These are phyloP conservation scores for Monilinia fructicola DNA, from an alignment of 2,329 filamentous ascomycete species.

Conservation along the genomic window DNA sequence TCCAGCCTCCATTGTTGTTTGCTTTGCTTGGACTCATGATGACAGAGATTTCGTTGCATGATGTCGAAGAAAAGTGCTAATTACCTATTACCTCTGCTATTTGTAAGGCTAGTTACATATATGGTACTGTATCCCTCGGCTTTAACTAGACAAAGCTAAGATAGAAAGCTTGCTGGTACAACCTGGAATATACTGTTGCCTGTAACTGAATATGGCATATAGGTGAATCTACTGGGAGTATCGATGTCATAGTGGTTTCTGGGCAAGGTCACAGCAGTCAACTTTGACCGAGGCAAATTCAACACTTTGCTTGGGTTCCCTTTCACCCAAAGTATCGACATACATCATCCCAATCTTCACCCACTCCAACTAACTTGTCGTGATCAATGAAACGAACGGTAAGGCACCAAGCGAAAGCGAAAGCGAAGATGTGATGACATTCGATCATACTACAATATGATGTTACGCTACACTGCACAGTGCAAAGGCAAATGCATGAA, in stretches of 20 bases:
- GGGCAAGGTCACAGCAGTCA: not conserved
- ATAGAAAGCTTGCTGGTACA: conserved; percentile 3
- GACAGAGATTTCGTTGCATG: conserved; percentile 10
- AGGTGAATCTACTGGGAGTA: conserved; percentile 1
- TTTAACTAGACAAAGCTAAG: conserved; percentile 1
- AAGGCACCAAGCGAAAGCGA: not conserved
- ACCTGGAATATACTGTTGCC: not conserved
- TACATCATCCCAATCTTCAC: not conserved
- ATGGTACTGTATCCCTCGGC: not conserved
- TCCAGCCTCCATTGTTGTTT: conserved; percentile 20
- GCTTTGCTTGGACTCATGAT: conserved; percentile 9
- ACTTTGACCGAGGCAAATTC: conserved; percentile 1
- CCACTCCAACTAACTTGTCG: not conserved
- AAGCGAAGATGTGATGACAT: conserved; percentile 7
- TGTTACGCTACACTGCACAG: conserved; percentile 10
- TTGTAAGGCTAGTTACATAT: not conserved
- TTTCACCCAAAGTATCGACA: too few species aligned
- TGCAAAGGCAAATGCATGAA: conserved; percentile 18
- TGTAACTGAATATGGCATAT: not conserved
- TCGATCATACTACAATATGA: conserved; percentile 6
- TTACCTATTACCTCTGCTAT: not conserved
- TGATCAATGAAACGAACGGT: not conserved
- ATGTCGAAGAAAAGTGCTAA: not conserved
- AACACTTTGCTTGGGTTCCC: not conserved
- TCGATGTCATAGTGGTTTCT: not conserved